Conservation (phyloP, 2,329 filamentous ascomycete genomes). For the Aspergillus costaricaensis region DNA sequence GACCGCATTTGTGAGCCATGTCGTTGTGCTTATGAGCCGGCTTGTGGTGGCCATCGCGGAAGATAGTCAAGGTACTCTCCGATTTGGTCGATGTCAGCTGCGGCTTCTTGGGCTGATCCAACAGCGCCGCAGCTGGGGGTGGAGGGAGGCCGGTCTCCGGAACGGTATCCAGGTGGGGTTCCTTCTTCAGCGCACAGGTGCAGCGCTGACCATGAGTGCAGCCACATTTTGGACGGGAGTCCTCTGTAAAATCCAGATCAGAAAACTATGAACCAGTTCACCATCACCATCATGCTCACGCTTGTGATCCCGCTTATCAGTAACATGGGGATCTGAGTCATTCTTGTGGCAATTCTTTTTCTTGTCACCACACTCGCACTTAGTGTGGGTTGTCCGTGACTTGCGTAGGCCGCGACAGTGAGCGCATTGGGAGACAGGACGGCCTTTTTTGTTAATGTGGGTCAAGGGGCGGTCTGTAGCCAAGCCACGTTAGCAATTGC, state of each 20-base stretch:
- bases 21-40: conserved; percentile 66
- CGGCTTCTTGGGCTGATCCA: conserved; percentile 55
- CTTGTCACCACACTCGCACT: conserved; percentile 97
- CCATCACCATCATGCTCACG: conserved; percentile 39
- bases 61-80: conserved; percentile 61
- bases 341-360: conserved; percentile 59
- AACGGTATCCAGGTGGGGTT: conserved; percentile 53
- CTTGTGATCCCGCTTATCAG: conserved; percentile 41
- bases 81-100: conserved; percentile 60
- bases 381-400: conserved; percentile 89
- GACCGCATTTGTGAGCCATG: conserved; percentile 62
- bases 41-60: conserved; percentile 66
- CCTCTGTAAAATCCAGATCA: conserved; percentile 38
- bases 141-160: conserved; percentile 49
- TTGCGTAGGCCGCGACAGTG: conserved; percentile 97
- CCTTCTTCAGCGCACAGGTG: conserved; percentile 63
- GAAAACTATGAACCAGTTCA: conserved; percentile 29
- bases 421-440: conserved; percentile 94
- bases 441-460: conserved; percentile 96
- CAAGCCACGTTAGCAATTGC: conserved; percentile 13
- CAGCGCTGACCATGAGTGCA: conserved; percentile 63
- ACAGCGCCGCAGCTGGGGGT: conserved; percentile 41
- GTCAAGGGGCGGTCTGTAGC: conserved; percentile 79
- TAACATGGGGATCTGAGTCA: conserved; percentile 36
- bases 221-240: conserved; percentile 44